Conservation (phyloP, 2,329 filamentous ascomycete species). For the Cordyceps farinosa region DNA sequence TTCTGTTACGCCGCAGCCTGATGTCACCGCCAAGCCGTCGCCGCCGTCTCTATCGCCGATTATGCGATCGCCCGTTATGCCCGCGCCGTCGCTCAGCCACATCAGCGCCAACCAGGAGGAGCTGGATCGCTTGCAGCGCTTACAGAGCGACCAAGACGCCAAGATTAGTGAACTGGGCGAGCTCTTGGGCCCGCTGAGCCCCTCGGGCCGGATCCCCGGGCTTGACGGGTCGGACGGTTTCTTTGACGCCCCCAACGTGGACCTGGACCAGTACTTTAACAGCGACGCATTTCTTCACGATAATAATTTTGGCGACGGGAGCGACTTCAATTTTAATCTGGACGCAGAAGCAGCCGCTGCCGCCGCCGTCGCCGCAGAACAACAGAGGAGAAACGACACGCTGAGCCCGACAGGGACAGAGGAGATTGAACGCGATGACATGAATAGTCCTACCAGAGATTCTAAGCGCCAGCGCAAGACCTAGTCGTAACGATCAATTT, state of each 20-base stretch:
- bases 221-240: slow-evolving; percentile 43
- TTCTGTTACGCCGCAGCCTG: slow-evolving; percentile 20
- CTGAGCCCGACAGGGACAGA: slow-evolving; percentile 49
- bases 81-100: slow-evolving; percentile 53
- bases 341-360: slow-evolving; percentile 32
- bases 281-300: slow-evolving; percentile 39
- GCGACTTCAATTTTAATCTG: slow-evolving; percentile 51
- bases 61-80: slow-evolving; percentile 42
- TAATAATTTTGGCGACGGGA: slow-evolving; percentile 40
- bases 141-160: slow-evolving; percentile 74
- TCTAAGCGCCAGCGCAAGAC: slow-evolving; percentile 17
- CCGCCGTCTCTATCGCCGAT: slow-evolving; percentile 47
- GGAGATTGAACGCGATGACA: slow-evolving; percentile 46
- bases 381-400: slow-evolving; percentile 31
- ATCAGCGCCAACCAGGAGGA: slow-evolving; percentile 69
- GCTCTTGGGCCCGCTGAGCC: slow-evolving; percentile 74
- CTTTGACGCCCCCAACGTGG: slow-evolving; percentile 38
- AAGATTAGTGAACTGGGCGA: slow-evolving; percentile 73
- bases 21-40: slow-evolving; percentile 26
- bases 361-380: slow-evolving; percentile 23
- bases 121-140: slow-evolving; percentile 71
- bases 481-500: not conserved
- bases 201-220: slow-evolving; percentile 73
- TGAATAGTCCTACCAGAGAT: slow-evolving; percentile 21
- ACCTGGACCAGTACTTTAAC: slow-evolving; percentile 51